Evolutionary conservation across 2,329 filamentous ascomycete genomes (phyloP).

Genomic region (Tolypocladium endophyticum): DNA sequence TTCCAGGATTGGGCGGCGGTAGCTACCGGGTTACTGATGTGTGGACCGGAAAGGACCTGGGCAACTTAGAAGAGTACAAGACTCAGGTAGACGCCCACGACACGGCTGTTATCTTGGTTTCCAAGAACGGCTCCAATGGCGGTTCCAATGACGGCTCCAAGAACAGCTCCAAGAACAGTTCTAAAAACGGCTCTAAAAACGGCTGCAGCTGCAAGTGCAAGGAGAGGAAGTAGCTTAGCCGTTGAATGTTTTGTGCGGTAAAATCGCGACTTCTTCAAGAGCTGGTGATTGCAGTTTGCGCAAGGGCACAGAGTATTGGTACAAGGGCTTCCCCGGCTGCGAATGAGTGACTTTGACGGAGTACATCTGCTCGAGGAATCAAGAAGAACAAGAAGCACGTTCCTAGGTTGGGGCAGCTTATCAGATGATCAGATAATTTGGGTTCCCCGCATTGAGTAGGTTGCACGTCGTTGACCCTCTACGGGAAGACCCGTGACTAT

Average conservation of each 20-base stretch:
- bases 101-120: constrained; percentile 16
- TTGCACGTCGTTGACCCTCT: neutral
- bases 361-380: neutral
- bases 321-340: too few relatives aligned
- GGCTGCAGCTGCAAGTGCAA: neutral
- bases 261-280: too few relatives aligned
- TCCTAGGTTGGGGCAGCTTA: neutral
- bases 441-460: neutral
- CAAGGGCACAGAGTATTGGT: too few relatives aligned
- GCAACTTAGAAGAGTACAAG: constrained; percentile 18
- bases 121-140: neutral
- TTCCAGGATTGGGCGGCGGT: constrained; percentile 25
- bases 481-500: neutral
- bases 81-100: constrained; percentile 23
- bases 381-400: neutral
- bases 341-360: too few relatives aligned
- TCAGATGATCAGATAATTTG: neutral
- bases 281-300: too few relatives aligned
- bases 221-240: too few relatives aligned
- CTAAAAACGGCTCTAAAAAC: too few relatives aligned
- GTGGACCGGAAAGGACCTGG: constrained; percentile 32
- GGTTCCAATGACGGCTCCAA: too few relatives aligned
- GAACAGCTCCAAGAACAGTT: neutral
- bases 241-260: too few relatives aligned
- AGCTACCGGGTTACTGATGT: constrained; percentile 31